A percentile compares a stretch with the other conserved stretches of the same genome.
Evolutionary conservation across 345 rosid species (phyloP).

Genomic region (Pistacia vera): DNA sequence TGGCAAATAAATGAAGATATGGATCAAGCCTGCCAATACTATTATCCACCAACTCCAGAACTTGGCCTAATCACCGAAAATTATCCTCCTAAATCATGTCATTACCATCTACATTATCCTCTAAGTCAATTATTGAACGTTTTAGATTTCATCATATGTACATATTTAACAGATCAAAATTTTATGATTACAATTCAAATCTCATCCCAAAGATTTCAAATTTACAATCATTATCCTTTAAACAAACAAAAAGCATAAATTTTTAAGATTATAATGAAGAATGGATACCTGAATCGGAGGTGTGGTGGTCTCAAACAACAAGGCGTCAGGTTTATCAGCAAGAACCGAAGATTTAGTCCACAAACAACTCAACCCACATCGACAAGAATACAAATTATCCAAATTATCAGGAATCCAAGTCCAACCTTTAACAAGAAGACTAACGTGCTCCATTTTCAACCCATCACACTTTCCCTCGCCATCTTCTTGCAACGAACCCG

Average conservation of each 20-base stretch:
- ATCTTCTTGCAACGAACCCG: slow-evolving; percentile 57
- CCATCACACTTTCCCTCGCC: slow-evolving; percentile 36
- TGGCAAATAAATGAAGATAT: background rate
- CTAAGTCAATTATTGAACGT: background rate
- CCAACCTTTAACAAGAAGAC: slow-evolving; percentile 89
- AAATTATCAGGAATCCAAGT: slow-evolving; percentile 97
- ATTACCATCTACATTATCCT: background rate
- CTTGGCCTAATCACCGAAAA: background rate
- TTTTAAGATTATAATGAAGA: background rate
- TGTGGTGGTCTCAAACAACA: slow-evolving; percentile 76
- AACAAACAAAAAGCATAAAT: background rate
- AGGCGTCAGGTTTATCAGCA: slow-evolving; percentile 84
- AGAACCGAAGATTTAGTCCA: slow-evolving; percentile 96
- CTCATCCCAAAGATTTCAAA: too few species aligned
- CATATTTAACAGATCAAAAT: too few species aligned
- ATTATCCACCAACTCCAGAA: background rate
- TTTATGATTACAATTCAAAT: too few species aligned
- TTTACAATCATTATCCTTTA: background rate
- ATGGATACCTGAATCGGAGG: slow-evolving; percentile 71
- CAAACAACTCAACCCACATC: slow-evolving; percentile 85
- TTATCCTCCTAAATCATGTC: too few species aligned
- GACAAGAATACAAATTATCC: slow-evolving; percentile 82
- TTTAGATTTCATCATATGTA: too few species aligned
- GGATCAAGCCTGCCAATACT: background rate
- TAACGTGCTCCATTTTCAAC: slow-evolving; percentile 65